phyloP scores from a whole-genome alignment of 73 alveolate species.

The Stentor roeselii region DNA sequence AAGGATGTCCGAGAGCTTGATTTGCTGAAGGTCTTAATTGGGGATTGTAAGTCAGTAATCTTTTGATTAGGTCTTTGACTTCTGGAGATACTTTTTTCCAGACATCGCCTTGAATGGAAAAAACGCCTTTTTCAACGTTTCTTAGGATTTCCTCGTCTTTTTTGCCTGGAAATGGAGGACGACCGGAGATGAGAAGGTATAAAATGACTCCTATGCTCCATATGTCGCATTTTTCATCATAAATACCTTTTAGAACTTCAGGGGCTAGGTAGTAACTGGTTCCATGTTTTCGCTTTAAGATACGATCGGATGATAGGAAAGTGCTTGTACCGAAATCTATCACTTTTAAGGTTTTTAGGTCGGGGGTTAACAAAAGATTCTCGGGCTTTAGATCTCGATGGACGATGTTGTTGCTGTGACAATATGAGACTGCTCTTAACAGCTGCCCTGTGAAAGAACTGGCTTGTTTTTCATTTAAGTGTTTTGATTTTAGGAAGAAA shows the following conservation, averaged over 20 bases:
- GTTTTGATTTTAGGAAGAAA: conserved; percentile 41
- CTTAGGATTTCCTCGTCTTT: conserved; percentile 35
- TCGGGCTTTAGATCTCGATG: conserved; percentile 95
- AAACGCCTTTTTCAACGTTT: conserved; percentile 37
- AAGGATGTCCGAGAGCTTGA: conserved; percentile 27
- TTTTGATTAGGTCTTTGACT: conserved; percentile 41
- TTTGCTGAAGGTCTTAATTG: conserved; percentile 30
- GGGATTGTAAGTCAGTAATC: conserved; percentile 37
- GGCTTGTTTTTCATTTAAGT: conserved; percentile 63
- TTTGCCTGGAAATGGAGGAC: conserved; percentile 46
- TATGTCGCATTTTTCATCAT: conserved; percentile 62
- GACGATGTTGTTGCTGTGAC: conserved; percentile 85
- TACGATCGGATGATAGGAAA: conserved; percentile 9
- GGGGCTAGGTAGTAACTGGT: conserved; percentile 56
- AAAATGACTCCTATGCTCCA: conserved; percentile 56
- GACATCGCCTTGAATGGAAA: conserved; percentile 29
- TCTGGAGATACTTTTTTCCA: conserved; percentile 34
- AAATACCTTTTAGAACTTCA: conserved; percentile 43
- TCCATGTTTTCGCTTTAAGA: conserved; percentile 34
- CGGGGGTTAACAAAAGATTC: conserved; percentile 76
- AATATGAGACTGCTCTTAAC: conserved; percentile 69
- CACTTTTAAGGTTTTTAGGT: conserved; percentile 60
- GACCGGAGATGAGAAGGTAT: conserved; percentile 39
- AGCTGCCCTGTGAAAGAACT: conserved; percentile 63
- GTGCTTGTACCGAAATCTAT: conserved; percentile 85